Evolutionary conservation across 768 basidiomycete species (phyloP), one percentile per base, ranked within the genome.

Genomic region (Suillus sp.): DNA sequence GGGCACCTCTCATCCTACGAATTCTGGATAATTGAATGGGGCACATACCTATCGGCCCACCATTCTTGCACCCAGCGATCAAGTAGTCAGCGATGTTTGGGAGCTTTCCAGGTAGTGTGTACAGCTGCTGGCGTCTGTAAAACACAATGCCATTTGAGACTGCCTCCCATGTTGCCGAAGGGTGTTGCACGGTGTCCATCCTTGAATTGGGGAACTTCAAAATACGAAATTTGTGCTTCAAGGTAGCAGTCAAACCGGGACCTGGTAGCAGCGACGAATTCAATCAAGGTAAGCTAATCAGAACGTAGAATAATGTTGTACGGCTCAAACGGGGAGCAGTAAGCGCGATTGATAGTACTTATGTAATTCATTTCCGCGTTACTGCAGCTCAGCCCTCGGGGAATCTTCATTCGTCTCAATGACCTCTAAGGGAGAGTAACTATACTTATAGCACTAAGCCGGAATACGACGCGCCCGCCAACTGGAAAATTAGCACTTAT

Each of bases 131-230:
- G 61, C 90, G 83, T 71, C 90, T 80, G 72, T 98, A 98, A 79
- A 97, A 99, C 37, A 90, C 91, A 69, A 81, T 87, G 30, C 91
- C 91, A 70, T 91, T 86, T 74, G 89, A 85, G 89, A 97, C 93
- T 48, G 95, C 85, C 74, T 96, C 89, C 96, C 96, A 99, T 75
- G 86, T 84, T 35, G 86, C 75, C 3, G 92, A 92, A 2, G 93
- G 91, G 69, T 93, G 92, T 58, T 90, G 87, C 77, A 84, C 84
- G 6, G 68, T 18, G 27, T 75, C 73, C 74, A 76, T 74, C 38
- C n/a, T 51, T 60, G 42, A 57, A 57, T 30, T 25, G 20, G 30
- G 32, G 2, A 11, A 48, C n/a, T 45, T 50, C 11, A 2, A 27
- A 35, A n/a, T 16, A 32, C 42, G 50, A 60, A 32, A 53, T 7